A percentile compares a stretch with the other conserved stretches of the same genome.
phyloP scores from a whole-genome alignment of 78 protist species.

The Andalucia godoyi region DNA sequence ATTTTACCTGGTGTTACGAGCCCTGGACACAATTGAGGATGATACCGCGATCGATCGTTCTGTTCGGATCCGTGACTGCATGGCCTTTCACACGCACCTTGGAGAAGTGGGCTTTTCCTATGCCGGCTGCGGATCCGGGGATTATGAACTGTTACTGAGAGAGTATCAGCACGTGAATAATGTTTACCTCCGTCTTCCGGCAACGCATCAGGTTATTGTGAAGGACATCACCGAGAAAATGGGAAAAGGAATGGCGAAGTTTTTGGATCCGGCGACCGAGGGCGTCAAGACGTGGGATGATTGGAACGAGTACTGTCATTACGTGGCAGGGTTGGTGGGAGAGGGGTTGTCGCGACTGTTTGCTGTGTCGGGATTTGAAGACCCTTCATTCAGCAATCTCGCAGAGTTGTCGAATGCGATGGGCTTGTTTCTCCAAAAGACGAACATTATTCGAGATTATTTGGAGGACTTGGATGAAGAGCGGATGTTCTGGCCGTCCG shows the following conservation, averaged over 20 bases:
- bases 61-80: constrained; percentile 24
- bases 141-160: constrained; percentile 3
- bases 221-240: constrained; percentile 61
- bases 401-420: constrained; percentile 52
- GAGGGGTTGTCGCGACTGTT: constrained; percentile 74
- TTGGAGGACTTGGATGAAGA: constrained; percentile 72
- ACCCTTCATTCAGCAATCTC: background rate
- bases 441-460: constrained; percentile 88
- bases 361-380: constrained; percentile 56
- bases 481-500: constrained; percentile 84
- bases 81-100: constrained; percentile 23
- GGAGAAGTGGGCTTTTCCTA: constrained; percentile 16
- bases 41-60: constrained; percentile 53
- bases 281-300: constrained; percentile 37
- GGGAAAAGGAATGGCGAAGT: constrained; percentile 76
- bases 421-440: constrained; percentile 91
- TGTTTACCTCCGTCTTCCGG: constrained; percentile 3
- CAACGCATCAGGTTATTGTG: constrained; percentile 52
- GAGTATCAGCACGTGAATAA: background rate
- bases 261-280: background rate
- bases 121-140: constrained; percentile 23
- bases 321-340: constrained; percentile 95
- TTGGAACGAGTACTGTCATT: constrained; percentile 82
- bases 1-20: constrained; percentile 88
- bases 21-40: constrained; percentile 89